These are phyloP conservation scores for Lipomyces spencermartinsiae DNA, from an alignment of 805 yeast genomes.

Conservation along the genomic window DNA sequence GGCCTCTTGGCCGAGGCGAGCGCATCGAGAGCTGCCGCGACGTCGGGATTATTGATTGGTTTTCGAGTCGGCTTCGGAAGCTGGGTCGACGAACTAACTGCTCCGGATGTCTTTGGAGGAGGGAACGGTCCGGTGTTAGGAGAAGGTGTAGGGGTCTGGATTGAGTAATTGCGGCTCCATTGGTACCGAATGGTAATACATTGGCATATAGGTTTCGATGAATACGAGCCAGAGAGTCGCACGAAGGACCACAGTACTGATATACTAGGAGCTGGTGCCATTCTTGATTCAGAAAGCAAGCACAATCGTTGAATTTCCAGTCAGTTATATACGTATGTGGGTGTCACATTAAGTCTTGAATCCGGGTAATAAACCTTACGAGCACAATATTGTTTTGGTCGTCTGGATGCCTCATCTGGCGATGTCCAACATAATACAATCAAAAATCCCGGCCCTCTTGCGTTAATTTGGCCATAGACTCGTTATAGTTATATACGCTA, in stretches of 20 bases:
- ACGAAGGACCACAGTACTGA: not conserved
- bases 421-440: too few relatives aligned
- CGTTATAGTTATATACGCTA: too few relatives aligned
- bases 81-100: conserved; percentile 7
- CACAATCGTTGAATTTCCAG: too few relatives aligned
- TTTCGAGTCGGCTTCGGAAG: conserved; percentile 13
- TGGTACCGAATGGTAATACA: not conserved
- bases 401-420: too few relatives aligned
- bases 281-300: not conserved
- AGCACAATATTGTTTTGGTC: too few relatives aligned
- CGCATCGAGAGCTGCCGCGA: conserved; percentile 12
- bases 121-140: not conserved
- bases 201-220: not conserved
- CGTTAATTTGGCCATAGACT: too few relatives aligned
- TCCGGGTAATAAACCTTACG: too few relatives aligned
- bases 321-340: too few relatives aligned
- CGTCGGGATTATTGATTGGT: conserved; percentile 1
- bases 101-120: not conserved
- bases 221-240: not conserved
- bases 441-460: too few relatives aligned
- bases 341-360: not conserved
- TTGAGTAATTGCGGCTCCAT: conserved; percentile 1
- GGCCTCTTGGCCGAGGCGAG: conserved; percentile 17
- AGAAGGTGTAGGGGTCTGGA: not conserved
- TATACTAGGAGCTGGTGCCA: not conserved